Evolutionary conservation across 768 basidiomycete genomes (phyloP), one percentile per base, ranked within the genome.

Genomic region (Solioccasus polychromus): DNA sequence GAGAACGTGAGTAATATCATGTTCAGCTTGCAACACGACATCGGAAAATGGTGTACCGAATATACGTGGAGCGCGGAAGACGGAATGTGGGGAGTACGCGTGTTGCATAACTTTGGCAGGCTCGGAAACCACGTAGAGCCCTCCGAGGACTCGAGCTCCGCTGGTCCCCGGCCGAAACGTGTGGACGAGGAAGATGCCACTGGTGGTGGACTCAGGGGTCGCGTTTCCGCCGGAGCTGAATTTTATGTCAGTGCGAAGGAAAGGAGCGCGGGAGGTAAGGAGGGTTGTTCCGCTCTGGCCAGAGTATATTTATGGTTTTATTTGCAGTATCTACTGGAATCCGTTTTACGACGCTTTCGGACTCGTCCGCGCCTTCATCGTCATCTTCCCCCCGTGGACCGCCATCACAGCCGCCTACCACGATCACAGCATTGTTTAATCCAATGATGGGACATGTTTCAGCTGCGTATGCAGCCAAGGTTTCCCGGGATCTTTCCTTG

Each of bases 361-460:
- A 94, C 54, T 75, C 81, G 1, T 79, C 85, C 7, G 76, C 82
- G 0, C 76, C 85, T 4, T 82, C 84, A 34, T 64, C 74, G 1
- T 68, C 73, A 3, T 61, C 58, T 1, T 59, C 69, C 14, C 48
- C 61, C 32, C 61, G 63, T 10, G 55, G 54, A 2, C 54, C 59
- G 4, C 59, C 61, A 17, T 71, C 82, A 17, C 91, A 92, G 61
- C 92, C 95, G 0, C 92, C 95, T 1, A 96, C 93, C 1, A 94
- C 93, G 14, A 85, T 96, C 39, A 95, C 94, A 4, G 89, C 93
- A 5, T 76, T 95, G 22, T 92, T 94, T 66, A 97, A 96, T 63
- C 95, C 95, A 1, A 92, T 98, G 79, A 80, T 97, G 47, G 95
- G 95, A 1, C 93, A 97, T 61, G 74, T 97, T 37, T 91, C 91